phyloP scores from a whole-genome alignment of 2,329 filamentous ascomycete genomes.

The Thielaviopsis populi region DNA sequence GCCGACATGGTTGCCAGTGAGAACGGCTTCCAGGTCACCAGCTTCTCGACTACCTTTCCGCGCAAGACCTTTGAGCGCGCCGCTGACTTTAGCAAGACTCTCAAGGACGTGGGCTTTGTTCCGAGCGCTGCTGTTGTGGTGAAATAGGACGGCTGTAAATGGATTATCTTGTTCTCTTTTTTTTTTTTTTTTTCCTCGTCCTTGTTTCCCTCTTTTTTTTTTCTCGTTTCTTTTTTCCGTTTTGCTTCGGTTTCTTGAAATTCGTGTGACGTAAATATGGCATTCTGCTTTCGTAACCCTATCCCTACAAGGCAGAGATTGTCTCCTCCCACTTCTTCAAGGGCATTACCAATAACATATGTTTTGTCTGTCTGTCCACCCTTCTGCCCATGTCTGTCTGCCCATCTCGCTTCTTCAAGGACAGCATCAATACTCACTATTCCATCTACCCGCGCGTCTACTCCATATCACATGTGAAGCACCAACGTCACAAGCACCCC shows the following conservation, averaged over 20 bases:
- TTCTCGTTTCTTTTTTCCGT: too few relatives aligned
- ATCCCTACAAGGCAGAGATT: neutral
- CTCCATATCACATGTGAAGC: neutral
- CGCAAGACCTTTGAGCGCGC: constrained; percentile 58
- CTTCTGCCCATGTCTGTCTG: too few relatives aligned
- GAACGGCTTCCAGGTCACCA: constrained; percentile 52
- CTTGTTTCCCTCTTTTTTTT: neutral
- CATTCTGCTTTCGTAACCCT: neutral
- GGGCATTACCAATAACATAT: too few relatives aligned
- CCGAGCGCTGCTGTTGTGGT: constrained; percentile 84
- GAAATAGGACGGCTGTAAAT: constrained; percentile 26
- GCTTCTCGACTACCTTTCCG: constrained; percentile 77
- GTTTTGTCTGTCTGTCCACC: too few relatives aligned
- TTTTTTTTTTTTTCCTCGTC: too few relatives aligned
- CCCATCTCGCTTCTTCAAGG: too few relatives aligned
- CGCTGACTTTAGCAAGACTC: constrained; percentile 69
- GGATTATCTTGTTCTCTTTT: neutral
- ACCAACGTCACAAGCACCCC: too few relatives aligned
- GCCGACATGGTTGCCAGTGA: constrained; percentile 61
- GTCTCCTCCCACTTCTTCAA: too few relatives aligned
- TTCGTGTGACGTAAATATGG: neutral
- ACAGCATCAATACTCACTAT: too few relatives aligned
- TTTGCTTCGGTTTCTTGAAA: too few relatives aligned
- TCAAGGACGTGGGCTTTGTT: constrained; percentile 82
- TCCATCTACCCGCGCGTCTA: too few relatives aligned